Evolutionary conservation across 2,329 filamentous ascomycete species (phyloP).

Genomic region (Clonostachys sp.): DNA sequence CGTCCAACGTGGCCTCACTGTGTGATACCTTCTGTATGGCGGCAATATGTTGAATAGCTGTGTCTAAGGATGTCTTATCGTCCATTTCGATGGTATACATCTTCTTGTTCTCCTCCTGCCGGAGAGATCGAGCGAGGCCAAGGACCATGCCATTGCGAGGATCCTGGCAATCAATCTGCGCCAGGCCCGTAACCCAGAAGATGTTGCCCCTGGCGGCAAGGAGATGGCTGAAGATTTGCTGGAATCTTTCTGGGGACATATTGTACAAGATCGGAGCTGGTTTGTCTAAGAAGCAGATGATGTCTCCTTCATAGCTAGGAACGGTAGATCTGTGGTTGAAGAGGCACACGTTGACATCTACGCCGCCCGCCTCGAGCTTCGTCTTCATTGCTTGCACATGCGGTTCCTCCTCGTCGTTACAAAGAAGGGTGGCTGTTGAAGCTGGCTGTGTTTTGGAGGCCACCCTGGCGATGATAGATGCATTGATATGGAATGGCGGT

Average conservation of each 20-base stretch:
- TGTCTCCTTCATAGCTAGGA: not conserved
- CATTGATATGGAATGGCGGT: not conserved
- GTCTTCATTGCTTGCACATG: too few relatives aligned
- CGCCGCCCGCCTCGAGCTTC: too few relatives aligned
- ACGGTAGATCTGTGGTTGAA: not conserved
- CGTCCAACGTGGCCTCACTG: not conserved
- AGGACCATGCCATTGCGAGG: not conserved
- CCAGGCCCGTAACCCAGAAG: not conserved
- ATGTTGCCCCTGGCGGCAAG: not conserved
- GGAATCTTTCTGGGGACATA: not conserved
- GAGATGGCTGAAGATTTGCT: not conserved
- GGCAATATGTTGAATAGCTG: too few relatives aligned
- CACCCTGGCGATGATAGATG: not conserved
- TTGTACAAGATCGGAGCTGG: conserved; percentile 1
- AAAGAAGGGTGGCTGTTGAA: too few relatives aligned
- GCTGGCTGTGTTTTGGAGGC: not conserved
- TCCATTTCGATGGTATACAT: not conserved
- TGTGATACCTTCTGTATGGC: too few relatives aligned
- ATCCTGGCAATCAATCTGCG: not conserved
- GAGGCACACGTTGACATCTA: too few relatives aligned
- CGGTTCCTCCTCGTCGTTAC: too few relatives aligned
- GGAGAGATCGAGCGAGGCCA: not conserved
- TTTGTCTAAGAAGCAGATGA: conserved; percentile 1
- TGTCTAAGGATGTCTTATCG: not conserved
- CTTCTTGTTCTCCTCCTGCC: not conserved